These are phyloP conservation scores for Talaromyces sp. DNA, from an alignment of 2,329 filamentous ascomycete genomes.

Conservation along the genomic window DNA sequence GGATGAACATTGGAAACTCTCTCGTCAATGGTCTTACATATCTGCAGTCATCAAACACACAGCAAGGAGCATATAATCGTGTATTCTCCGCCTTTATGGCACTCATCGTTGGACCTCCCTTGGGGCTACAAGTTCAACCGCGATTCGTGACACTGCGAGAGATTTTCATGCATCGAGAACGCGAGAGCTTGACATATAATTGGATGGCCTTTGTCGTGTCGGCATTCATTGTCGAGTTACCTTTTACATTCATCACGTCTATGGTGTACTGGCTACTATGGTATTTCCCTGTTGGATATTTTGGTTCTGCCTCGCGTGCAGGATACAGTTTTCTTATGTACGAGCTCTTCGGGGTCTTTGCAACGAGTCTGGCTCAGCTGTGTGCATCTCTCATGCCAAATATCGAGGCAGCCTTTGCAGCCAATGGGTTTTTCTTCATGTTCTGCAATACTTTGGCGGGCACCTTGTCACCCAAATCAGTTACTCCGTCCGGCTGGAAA, in stretches of 20 bases:
- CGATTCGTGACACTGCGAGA: constrained; percentile 16
- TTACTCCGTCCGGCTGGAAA: constrained; percentile 71
- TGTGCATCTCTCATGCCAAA: constrained; percentile 67
- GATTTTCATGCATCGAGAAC: constrained; percentile 14
- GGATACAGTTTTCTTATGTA: constrained; percentile 82
- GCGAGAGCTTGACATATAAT: constrained; percentile 14
- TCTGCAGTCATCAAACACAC: background rate
- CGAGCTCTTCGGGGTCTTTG: constrained; percentile 66
- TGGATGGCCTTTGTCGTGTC: constrained; percentile 16
- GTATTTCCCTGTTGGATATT: constrained; percentile 74
- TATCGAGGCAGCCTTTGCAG: constrained; percentile 68
- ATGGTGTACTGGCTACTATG: constrained; percentile 72
- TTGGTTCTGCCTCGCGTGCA: constrained; percentile 55
- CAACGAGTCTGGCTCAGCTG: constrained; percentile 58
- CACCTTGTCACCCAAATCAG: constrained; percentile 68
- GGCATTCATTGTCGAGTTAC: constrained; percentile 13
- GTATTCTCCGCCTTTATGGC: constrained; percentile 2
- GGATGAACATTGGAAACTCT: constrained; percentile 11
- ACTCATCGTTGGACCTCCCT: background rate
- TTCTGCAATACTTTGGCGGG: constrained; percentile 78
- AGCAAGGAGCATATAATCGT: background rate
- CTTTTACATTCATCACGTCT: constrained; percentile 57
- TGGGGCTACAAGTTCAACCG: constrained; percentile 15
- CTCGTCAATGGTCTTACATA: constrained; percentile 15
- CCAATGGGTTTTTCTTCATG: constrained; percentile 75